Conservation (phyloP, 306 rosid species). For the Dryas octopetala region DNA sequence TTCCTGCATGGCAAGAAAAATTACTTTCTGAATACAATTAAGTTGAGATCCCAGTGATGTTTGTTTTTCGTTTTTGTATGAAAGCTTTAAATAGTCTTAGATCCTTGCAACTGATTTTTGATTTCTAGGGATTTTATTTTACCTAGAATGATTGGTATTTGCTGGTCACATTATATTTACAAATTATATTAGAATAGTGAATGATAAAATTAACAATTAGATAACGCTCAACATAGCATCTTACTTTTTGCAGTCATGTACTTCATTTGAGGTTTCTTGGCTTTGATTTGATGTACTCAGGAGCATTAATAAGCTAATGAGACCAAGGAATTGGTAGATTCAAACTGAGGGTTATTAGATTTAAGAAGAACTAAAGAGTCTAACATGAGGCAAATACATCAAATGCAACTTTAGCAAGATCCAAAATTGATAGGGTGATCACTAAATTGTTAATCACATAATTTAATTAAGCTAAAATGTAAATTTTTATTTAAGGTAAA, state of each 20-base stretch:
- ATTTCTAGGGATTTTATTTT: slow-evolving; percentile 18
- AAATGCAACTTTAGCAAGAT: background rate
- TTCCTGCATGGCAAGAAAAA: slow-evolving; percentile 20
- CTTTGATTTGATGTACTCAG: background rate
- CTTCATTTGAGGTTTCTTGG: slow-evolving; percentile 16
- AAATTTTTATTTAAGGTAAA: background rate
- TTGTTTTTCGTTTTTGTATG: slow-evolving; percentile 29
- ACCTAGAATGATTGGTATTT: slow-evolving; percentile 27
- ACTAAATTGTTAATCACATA: too few species aligned
- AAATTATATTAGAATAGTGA: slow-evolving; percentile 4
- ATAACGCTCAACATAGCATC: slow-evolving; percentile 19
- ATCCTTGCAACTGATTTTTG: slow-evolving; percentile 27
- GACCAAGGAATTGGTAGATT: slow-evolving; percentile 19
- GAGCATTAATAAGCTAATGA: slow-evolving; percentile 3
- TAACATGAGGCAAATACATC: background rate
- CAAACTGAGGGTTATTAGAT: slow-evolving; percentile 3
- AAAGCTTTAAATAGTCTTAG: slow-evolving; percentile 23
- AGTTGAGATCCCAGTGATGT: slow-evolving; percentile 25
- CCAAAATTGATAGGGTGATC: background rate
- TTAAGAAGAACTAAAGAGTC: slow-evolving; percentile 10
- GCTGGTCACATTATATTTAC: slow-evolving; percentile 5
- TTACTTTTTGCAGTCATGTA: slow-evolving; percentile 1
- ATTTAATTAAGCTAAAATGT: too few species aligned
- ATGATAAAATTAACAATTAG: slow-evolving; percentile 12
- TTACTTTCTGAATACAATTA: slow-evolving; percentile 26